These are phyloP conservation scores for Solanum sejunctum DNA, from an alignment of 257 asterid genomes.

Conservation along the genomic window DNA sequence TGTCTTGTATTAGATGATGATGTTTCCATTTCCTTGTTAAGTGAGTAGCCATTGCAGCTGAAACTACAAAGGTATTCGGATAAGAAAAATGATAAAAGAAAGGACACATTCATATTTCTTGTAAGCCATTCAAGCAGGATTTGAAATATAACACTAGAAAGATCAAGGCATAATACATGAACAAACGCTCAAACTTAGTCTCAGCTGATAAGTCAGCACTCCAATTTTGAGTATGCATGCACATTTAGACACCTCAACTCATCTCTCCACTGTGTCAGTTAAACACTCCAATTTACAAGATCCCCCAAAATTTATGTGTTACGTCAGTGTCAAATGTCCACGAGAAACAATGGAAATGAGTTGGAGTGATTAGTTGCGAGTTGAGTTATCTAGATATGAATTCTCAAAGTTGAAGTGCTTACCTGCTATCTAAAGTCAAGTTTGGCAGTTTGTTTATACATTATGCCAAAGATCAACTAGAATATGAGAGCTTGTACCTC, in stretches of 20 bases:
- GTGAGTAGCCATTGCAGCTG: slow-evolving; percentile 11
- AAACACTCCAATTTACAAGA: not conserved
- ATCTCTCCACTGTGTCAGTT: not conserved
- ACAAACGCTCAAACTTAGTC: not conserved
- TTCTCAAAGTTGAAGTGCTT: not conserved
- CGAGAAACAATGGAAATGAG: not conserved
- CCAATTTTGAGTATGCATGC: not conserved
- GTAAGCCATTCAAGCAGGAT: not conserved
- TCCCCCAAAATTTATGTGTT: not conserved
- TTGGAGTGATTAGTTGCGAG: not conserved
- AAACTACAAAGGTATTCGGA: not conserved
- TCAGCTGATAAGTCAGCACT: not conserved
- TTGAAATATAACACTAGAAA: not conserved
- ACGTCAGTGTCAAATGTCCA: not conserved
- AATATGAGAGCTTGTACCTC: not conserved
- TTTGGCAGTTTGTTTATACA: not conserved
- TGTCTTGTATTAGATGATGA: not conserved
- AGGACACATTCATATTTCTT: not conserved
- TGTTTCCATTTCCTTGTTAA: not conserved
- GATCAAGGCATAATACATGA: not conserved
- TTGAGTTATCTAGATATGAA: not conserved
- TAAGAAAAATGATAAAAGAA: not conserved
- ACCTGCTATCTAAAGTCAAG: not conserved
- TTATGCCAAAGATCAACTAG: not conserved
- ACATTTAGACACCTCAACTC: not conserved